Percentiles rank a stretch among this genome's conserved stretches.
Conservation (phyloP, 179 eudicot species). For the Silene coronaria region DNA sequence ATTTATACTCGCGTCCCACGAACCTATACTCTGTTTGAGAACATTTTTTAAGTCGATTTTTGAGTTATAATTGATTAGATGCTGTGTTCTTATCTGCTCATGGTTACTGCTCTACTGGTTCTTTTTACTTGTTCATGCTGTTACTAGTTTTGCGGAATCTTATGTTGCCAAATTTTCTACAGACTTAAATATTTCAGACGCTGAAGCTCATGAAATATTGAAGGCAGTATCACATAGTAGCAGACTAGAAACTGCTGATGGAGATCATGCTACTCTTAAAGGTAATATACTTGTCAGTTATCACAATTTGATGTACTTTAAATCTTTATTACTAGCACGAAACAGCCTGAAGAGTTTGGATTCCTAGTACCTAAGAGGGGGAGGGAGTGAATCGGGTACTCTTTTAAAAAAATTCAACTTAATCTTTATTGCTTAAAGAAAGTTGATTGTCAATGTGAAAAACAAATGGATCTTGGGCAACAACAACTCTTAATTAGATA, state of each 20-base stretch:
- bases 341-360: no score
- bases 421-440: no score
- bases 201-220: slow-evolving; percentile 63
- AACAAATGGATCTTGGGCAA: no score
- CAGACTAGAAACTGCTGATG: slow-evolving; percentile 33
- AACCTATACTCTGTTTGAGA: background rate
- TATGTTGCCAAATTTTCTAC: slow-evolving; percentile 8
- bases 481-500: no score
- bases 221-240: slow-evolving; percentile 56
- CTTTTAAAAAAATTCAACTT: no score
- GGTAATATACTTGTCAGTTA: slow-evolving; percentile 33
- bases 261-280: slow-evolving; percentile 37
- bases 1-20: background rate
- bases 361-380: no score
- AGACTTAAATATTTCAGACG: slow-evolving; percentile 63
- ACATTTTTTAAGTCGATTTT: background rate
- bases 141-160: background rate
- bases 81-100: background rate
- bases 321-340: background rate
- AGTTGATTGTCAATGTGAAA: no score
- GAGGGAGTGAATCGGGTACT: no score
- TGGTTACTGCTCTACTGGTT: background rate
- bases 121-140: background rate
- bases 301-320: background rate
- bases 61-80: no score